A percentile compares a stretch with the other conserved stretches of the same genome.
Evolutionary conservation across 1,139 yeast genomes (phyloP).

Genomic region (Suhomyces panamericanus): DNA sequence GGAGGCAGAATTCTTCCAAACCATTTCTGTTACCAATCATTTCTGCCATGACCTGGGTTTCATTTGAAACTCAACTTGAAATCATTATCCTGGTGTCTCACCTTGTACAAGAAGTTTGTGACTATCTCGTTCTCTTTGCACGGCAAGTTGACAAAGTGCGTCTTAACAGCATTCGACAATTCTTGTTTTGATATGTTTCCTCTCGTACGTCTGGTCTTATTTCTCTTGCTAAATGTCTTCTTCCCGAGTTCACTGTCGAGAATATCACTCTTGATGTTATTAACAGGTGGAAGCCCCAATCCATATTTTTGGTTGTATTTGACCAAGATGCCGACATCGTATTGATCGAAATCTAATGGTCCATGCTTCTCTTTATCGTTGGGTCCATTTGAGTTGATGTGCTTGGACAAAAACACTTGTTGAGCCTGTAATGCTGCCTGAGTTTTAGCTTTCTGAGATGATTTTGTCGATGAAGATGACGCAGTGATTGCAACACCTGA

Average conservation of each 20-base stretch:
- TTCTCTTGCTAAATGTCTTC: constrained; percentile 50
- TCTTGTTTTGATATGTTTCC: constrained; percentile 49
- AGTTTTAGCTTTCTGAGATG: constrained; percentile 54
- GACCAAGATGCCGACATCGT: constrained; percentile 56
- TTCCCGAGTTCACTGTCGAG: constrained; percentile 65
- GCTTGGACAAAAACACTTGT: constrained; percentile 57
- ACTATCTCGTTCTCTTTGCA: constrained; percentile 76
- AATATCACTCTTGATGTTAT: constrained; percentile 60
- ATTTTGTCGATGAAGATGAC: constrained; percentile 29
- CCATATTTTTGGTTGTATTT: constrained; percentile 57
- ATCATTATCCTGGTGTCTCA: constrained; percentile 59
- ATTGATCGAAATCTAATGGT: constrained; percentile 61
- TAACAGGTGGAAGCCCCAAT: constrained; percentile 49
- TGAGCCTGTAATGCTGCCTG: constrained; percentile 61
- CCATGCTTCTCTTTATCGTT: constrained; percentile 48
- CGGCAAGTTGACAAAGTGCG: constrained; percentile 61
- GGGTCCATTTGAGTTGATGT: constrained; percentile 66
- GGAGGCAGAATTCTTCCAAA: no score
- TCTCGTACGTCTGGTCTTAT: constrained; percentile 30
- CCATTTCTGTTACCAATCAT: no score
- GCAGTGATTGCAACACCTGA: constrained; percentile 3
- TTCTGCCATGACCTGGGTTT: neutral
- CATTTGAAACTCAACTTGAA: constrained; percentile 41
- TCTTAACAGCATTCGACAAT: constrained; percentile 55
- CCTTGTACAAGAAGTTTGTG: constrained; percentile 75